Conservation (phyloP, 1,139 yeast species). For the Diutina ranongensis region DNA sequence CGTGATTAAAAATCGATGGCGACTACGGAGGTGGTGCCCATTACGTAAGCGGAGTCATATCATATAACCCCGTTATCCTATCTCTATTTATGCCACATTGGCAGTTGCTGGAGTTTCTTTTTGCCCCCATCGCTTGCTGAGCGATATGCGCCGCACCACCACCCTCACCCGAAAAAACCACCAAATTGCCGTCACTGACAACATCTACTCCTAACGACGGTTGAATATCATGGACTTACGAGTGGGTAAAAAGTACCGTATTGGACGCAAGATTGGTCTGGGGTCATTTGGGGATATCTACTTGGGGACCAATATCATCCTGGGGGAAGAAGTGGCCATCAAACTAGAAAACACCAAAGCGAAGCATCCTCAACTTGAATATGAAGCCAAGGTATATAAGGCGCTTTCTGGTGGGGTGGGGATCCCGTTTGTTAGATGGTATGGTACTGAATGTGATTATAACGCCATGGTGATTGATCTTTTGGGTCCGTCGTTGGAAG, state of each 20-base stretch:
- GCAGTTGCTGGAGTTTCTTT: too few relatives aligned
- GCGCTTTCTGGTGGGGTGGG: conserved; percentile 96
- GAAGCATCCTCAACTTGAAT: conserved; percentile 92
- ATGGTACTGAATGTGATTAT: conserved; percentile 92
- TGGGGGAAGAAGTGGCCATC: conserved; percentile 97
- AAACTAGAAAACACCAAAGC: conserved; percentile 85
- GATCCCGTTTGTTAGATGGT: conserved; percentile 95
- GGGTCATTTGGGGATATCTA: conserved; percentile 98
- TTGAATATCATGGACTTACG: conserved; percentile 76
- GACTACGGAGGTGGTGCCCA: too few relatives aligned
- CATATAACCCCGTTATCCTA: too few relatives aligned
- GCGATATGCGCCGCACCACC: neutral
- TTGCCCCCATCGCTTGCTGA: neutral
- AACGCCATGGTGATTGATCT: conserved; percentile 96
- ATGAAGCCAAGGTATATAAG: conserved; percentile 91
- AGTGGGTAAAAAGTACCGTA: conserved; percentile 89
- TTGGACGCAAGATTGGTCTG: conserved; percentile 93
- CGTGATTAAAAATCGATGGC: too few relatives aligned
- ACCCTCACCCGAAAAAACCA: neutral
- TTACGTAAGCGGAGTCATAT: too few relatives aligned
- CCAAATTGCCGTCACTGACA: neutral
- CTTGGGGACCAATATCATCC: conserved; percentile 82
- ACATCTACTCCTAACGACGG: too few relatives aligned
- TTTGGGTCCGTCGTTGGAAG: conserved; percentile 92
- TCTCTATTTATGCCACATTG: too few relatives aligned